phyloP scores from a whole-genome alignment of 768 basidiomycete species.

The Lactifluus piperatus region DNA sequence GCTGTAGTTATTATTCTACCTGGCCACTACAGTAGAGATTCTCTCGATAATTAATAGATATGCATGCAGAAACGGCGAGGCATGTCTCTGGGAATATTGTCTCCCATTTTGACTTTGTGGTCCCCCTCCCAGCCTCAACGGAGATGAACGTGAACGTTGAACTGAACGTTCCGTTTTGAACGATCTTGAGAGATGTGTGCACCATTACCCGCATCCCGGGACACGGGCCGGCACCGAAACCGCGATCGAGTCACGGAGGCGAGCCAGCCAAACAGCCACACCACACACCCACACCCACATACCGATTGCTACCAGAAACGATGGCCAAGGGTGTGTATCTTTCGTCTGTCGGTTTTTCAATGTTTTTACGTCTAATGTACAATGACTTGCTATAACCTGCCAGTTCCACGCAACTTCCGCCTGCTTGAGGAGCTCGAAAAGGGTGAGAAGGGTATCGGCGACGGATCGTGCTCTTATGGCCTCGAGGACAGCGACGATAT shows the following conservation, averaged over 20 bases:
- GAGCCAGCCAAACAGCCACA: neutral
- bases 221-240: neutral
- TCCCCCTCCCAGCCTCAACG: neutral
- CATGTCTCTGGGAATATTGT: neutral
- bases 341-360: neutral
- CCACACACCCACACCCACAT: neutral
- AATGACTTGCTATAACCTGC: neutral
- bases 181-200: no score
- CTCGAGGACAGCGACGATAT: slow-evolving; percentile 94
- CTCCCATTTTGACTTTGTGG: neutral
- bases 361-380: slow-evolving; percentile 3
- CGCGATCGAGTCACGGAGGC: neutral
- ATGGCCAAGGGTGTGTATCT: slow-evolving; percentile 28
- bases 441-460: slow-evolving; percentile 98
- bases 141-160: neutral
- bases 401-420: slow-evolving; percentile 95
- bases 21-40: no score
- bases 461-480: slow-evolving; percentile 96
- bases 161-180: no score
- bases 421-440: slow-evolving; percentile 98
- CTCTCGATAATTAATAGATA: no score
- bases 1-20: no score
- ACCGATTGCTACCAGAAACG: neutral
- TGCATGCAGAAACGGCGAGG: slow-evolving; percentile 1
- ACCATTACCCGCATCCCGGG: no score